Conservation (phyloP, 345 rosid species). For the Capsella bursapastoris region DNA sequence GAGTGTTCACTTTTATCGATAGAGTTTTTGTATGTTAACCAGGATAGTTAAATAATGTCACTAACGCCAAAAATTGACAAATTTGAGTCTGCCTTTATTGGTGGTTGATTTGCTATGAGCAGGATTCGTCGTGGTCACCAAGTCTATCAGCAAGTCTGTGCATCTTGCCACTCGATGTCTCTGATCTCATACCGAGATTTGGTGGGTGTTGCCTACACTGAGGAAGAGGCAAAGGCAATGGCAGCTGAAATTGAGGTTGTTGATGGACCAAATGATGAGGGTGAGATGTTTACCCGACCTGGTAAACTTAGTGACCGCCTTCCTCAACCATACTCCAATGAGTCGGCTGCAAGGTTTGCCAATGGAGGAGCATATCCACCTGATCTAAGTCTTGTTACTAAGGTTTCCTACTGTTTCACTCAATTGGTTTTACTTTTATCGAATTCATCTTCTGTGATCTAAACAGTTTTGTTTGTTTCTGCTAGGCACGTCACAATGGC, state of each 20-base stretch:
- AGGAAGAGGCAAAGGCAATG: conserved; percentile 97
- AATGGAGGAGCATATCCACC: conserved; percentile 99
- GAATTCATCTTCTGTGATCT: conserved; percentile 5
- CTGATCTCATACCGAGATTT: conserved; percentile 88
- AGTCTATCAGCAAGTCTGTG: conserved; percentile 95
- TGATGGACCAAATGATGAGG: conserved; percentile 99
- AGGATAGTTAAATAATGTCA: too few species aligned
- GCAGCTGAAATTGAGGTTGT: conserved; percentile 97
- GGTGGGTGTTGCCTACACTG: conserved; percentile 96
- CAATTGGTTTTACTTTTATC: neutral
- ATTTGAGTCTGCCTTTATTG: too few species aligned
- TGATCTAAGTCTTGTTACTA: conserved; percentile 89
- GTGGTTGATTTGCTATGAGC: too few species aligned
- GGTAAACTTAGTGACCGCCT: conserved; percentile 96
- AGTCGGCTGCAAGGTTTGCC: conserved; percentile 96
- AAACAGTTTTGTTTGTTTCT: conserved; percentile 30
- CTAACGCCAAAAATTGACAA: neutral
- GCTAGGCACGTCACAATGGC: conserved; percentile 98
- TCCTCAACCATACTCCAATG: conserved; percentile 89
- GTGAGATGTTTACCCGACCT: conserved; percentile 95
- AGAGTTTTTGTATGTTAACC: neutral
- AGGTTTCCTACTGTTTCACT: conserved; percentile 50
- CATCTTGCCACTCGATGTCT: conserved; percentile 98
- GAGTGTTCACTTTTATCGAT: conserved; percentile 44
- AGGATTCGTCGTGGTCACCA: conserved; percentile 99